Conservation (phyloP, 768 basidiomycete genomes). For the Cyclocybe aegerita region DNA sequence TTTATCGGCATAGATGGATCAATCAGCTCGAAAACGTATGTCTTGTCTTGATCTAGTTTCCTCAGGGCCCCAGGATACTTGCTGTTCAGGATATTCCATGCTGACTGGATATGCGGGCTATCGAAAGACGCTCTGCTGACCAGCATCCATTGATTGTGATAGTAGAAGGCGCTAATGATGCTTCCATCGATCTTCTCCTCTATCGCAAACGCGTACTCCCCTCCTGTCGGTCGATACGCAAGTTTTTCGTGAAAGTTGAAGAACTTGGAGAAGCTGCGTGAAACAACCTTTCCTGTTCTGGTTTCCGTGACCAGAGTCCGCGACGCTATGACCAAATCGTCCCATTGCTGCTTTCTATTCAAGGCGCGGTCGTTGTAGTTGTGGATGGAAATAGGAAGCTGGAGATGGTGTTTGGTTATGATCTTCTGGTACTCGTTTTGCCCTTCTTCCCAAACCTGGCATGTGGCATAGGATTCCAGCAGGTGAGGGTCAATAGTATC, state of each 20-base stretch:
- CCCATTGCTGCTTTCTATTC: slow-evolving; percentile 5
- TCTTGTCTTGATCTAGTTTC: slow-evolving; percentile 16
- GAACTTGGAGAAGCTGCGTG: slow-evolving; percentile 23
- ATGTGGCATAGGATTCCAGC: too few relatives aligned
- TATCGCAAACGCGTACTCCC: slow-evolving; percentile 17
- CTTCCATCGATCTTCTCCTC: slow-evolving; percentile 26
- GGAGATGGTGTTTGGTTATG: slow-evolving; percentile 19
- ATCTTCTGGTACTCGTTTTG: slow-evolving; percentile 1
- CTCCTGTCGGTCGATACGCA: slow-evolving; percentile 21
- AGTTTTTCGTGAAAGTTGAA: slow-evolving; percentile 23
- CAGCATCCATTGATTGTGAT: slow-evolving; percentile 14
- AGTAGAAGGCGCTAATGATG: slow-evolving; percentile 23
- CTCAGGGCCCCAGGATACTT: slow-evolving; percentile 16
- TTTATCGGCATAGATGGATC: slow-evolving; percentile 20
- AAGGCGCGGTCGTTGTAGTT: slow-evolving; percentile 20
- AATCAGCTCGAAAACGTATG: slow-evolving; percentile 25
- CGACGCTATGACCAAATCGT: slow-evolving; percentile 17
- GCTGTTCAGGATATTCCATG: slow-evolving; percentile 17
- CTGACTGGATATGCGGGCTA: slow-evolving; percentile 15
- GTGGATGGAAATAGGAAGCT: slow-evolving; percentile 19
- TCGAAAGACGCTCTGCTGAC: slow-evolving; percentile 17
- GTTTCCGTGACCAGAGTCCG: slow-evolving; percentile 19
- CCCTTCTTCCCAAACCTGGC: too few relatives aligned
- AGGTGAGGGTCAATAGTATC: too few relatives aligned
- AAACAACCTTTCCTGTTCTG: slow-evolving; percentile 18